Percentiles rank a stretch among this genome's conserved stretches.
phyloP scores from a whole-genome alignment of 2,329 filamentous ascomycete species.

The Pestalotiopsis sp. region DNA sequence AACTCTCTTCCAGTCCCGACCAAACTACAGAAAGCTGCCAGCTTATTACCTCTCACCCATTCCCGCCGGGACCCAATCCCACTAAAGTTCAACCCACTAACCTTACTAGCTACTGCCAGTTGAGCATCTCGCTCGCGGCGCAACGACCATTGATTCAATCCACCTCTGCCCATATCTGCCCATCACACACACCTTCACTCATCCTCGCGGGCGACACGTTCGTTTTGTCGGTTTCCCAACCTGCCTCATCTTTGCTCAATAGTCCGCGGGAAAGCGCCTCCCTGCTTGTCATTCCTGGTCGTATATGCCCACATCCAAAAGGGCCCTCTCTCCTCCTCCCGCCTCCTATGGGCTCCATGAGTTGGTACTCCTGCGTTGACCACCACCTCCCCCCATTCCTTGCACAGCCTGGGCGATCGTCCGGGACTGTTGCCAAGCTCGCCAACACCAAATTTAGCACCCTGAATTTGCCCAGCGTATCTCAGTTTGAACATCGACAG shows the following conservation, averaged over 20 bases:
- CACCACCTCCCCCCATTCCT: not conserved
- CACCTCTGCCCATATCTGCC: not conserved
- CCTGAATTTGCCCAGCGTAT: constrained; percentile 9
- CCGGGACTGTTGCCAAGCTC: not conserved
- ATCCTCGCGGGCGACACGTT: not conserved
- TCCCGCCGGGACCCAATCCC: not conserved
- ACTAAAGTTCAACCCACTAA: constrained; percentile 1
- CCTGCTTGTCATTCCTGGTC: not conserved
- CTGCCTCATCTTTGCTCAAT: not conserved
- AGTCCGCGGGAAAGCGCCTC: not conserved
- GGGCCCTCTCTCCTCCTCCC: not conserved
- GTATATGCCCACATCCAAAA: not conserved
- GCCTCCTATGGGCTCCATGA: not conserved
- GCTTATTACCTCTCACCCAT: not conserved
- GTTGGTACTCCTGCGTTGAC: not conserved
- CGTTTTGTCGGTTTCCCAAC: not conserved
- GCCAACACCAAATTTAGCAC: constrained; percentile 10
- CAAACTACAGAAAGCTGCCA: not conserved
- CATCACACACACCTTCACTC: not conserved
- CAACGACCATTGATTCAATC: not conserved
- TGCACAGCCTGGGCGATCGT: not conserved
- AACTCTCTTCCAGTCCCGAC: not conserved
- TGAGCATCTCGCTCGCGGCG: not conserved
- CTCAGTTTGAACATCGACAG: constrained; percentile 11
- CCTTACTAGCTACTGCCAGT: not conserved